phyloP scores from a whole-genome alignment of 257 asterid genomes.

The Cinchona pubescens region DNA sequence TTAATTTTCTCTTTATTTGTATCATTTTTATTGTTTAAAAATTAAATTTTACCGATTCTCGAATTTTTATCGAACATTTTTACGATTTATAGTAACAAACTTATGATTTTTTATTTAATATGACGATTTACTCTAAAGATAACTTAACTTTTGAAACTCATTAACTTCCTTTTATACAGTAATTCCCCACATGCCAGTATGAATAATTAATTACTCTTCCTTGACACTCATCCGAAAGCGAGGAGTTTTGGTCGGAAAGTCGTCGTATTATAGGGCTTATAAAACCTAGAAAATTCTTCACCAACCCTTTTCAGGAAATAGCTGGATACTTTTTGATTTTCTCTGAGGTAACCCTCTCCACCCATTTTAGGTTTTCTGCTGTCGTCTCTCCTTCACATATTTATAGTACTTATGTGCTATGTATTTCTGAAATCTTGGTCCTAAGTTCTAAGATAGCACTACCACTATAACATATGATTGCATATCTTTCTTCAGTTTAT shows the following conservation, averaged over 20 bases:
- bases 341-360: background rate
- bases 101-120: too few relatives aligned
- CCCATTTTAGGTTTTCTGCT: background rate
- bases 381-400: background rate
- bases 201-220: background rate
- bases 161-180: too few relatives aligned
- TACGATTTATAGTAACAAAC: too few relatives aligned
- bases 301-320: background rate
- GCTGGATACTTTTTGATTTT: background rate
- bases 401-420: too few relatives aligned
- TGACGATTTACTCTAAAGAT: too few relatives aligned
- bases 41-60: too few relatives aligned
- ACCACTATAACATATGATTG: background rate
- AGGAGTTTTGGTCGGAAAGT: background rate
- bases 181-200: background rate
- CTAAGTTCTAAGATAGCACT: background rate
- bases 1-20: too few relatives aligned
- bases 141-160: too few relatives aligned
- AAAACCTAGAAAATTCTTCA: background rate
- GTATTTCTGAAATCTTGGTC: background rate
- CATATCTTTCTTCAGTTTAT: background rate
- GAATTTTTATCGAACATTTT: too few relatives aligned
- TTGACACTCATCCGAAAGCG: background rate
- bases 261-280: background rate
- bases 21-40: too few relatives aligned